Evolutionary conservation across 2,329 filamentous ascomycete species (phyloP), one percentile per base, ranked within the genome.

Genomic region (Colletotrichum horii): DNA sequence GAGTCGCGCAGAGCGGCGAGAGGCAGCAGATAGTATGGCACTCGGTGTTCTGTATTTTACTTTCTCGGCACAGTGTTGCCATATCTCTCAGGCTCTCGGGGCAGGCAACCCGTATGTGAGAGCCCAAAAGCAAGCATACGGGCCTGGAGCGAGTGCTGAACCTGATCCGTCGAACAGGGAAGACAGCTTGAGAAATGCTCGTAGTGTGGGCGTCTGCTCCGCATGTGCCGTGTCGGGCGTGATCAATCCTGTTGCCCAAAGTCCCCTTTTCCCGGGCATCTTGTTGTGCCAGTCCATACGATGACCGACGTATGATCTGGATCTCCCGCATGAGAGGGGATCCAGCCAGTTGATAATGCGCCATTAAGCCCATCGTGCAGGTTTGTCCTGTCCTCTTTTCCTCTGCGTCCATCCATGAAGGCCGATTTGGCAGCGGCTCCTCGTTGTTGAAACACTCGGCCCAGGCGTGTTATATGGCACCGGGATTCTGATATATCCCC

Each of bases 401-500:
- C 24, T 48, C 62, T 28, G 64, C 30, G 55, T 67, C 73, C 55
- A 64, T 38, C 73, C 55, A 64, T n/a, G 28, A 55, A 61, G 24
- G 56, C 30, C 32, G 56, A 24, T 58, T 36, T 73, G 68, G 34
- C 62, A 75, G 69, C 69, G 38, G 32, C 73, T 68, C 38, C n/a
- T 67, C 38, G 30, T 26, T 71, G 56, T 75, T 75, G 73, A 75
- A 75, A 75, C 73, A 67, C 62, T 75, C 61, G 69, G 68, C 30
- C 69, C 55, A 67, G 69, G 55, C 58, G 43, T 43, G 62, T 75
- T 55, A 72, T 75, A 75, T 43, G 69, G 34, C 56, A 26, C 56
- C 22, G 58, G 70, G 73, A 68, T 58, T 75, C 56, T 72, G 43
- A 72, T 73, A 73, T 73, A 73, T 52, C 38, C 70, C 69, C 69